Conservation (phyloP, 441 rosid genomes). For the Croton laevigatus region DNA sequence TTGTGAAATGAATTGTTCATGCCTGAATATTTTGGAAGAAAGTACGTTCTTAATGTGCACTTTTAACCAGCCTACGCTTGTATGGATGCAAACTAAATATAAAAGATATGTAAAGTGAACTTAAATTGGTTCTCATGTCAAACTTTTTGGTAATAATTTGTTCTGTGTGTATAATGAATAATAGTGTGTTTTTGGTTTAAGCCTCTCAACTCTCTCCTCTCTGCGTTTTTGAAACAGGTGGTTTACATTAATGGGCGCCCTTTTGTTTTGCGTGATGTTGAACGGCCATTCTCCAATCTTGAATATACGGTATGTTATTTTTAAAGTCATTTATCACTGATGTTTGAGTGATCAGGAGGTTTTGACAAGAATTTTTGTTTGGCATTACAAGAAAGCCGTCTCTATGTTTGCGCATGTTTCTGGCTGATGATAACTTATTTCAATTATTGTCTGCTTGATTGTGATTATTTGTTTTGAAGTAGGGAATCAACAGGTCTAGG, state of each 20-base stretch:
- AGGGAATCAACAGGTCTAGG: conserved; percentile 94
- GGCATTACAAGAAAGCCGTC: background rate
- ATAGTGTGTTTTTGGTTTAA: background rate
- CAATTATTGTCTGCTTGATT: background rate
- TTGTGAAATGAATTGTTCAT: background rate
- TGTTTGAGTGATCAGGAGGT: background rate
- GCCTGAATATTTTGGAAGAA: background rate
- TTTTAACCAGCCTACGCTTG: background rate
- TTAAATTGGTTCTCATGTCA: background rate
- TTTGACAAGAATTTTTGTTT: background rate
- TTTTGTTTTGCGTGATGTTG: conserved; percentile 96
- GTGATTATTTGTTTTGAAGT: conserved; percentile 13
- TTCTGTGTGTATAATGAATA: background rate
- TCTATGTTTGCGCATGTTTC: conserved; percentile 1
- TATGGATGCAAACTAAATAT: too few relatives aligned
- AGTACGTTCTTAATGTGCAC: background rate
- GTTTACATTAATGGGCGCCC: conserved; percentile 95
- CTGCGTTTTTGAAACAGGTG: conserved; percentile 48
- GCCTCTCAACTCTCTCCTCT: background rate
- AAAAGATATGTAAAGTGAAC: background rate
- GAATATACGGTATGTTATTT: conserved; percentile 75
- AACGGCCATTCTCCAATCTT: conserved; percentile 95
- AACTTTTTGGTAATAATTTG: background rate
- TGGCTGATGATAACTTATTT: background rate
- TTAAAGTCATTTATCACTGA: conserved; percentile 11